Conservation (phyloP, 2,329 filamentous ascomycete species). For the Tolypocladium pustulatum region DNA sequence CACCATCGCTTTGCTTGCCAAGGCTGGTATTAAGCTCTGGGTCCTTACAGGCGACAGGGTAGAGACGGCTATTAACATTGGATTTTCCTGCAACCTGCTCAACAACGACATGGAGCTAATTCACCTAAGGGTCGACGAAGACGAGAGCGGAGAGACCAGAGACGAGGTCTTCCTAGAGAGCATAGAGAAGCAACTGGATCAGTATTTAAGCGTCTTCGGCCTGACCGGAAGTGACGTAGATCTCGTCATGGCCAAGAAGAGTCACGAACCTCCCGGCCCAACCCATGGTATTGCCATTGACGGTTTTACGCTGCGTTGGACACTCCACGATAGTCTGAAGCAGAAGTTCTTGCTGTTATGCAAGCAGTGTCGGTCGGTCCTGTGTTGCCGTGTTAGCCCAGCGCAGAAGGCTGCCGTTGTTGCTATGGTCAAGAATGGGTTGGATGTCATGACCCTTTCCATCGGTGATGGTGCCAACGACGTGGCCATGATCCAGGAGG, state of each 20-base stretch:
- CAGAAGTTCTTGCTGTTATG: slow-evolving; percentile 92
- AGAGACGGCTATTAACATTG: slow-evolving; percentile 98
- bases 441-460: slow-evolving; percentile 92
- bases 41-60: slow-evolving; percentile 99
- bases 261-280: slow-evolving; percentile 74
- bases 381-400: slow-evolving; percentile 94
- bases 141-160: slow-evolving; percentile 39
- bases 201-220: slow-evolving; percentile 60
- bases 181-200: slow-evolving; percentile 63
- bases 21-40: slow-evolving; percentile 97
- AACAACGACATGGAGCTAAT: slow-evolving; percentile 98
- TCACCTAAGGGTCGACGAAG: slow-evolving; percentile 74
- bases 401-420: slow-evolving; percentile 97
- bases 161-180: slow-evolving; percentile 41
- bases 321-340: slow-evolving; percentile 69
- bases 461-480: slow-evolving; percentile 93
- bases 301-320: slow-evolving; percentile 83
- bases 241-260: slow-evolving; percentile 64
- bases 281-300: slow-evolving; percentile 94
- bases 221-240: slow-evolving; percentile 82
- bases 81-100: slow-evolving; percentile 94
- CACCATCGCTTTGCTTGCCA: slow-evolving; percentile 79
- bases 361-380: slow-evolving; percentile 91
- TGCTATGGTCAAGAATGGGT: slow-evolving; percentile 82
- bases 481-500: slow-evolving; percentile 96